These are phyloP conservation scores for Asterochloris erici DNA, from an alignment of 139 green algal species.

Conservation along the genomic window DNA sequence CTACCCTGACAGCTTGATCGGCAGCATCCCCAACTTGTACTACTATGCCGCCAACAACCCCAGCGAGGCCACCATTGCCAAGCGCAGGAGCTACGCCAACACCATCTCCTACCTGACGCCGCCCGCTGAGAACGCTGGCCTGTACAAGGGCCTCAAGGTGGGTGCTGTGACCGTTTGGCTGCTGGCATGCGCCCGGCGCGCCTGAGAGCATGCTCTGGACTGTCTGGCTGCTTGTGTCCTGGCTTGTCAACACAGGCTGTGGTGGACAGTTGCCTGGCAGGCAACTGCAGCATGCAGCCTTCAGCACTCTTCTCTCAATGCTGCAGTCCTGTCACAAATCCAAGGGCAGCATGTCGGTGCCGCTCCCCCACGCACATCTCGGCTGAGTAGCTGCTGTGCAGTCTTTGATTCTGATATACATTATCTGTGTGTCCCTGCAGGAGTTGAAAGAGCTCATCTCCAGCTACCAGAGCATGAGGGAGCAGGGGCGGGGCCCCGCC, in stretches of 20 bases:
- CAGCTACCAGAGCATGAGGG: slow-evolving; percentile 91
- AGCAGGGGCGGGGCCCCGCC: slow-evolving; percentile 73
- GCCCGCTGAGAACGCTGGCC: slow-evolving; percentile 89
- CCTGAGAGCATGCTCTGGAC: not conserved
- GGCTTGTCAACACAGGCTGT: not conserved
- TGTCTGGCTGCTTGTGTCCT: not conserved
- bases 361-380: no score
- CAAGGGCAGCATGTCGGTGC: no score
- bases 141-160: slow-evolving; percentile 95
- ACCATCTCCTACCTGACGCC: slow-evolving; percentile 99
- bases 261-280: not conserved
- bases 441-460: slow-evolving; percentile 97
- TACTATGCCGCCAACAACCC: slow-evolving; percentile 99
- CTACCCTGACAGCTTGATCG: slow-evolving; percentile 98
- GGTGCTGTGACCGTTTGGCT: not conserved
- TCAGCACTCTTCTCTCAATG: not conserved
- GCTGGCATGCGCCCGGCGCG: not conserved
- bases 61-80: slow-evolving; percentile 98
- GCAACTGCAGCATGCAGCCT: no score
- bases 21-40: slow-evolving; percentile 98
- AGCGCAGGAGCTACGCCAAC: slow-evolving; percentile 98
- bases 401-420: not conserved
- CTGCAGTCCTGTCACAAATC: not conserved
- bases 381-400: not conserved
- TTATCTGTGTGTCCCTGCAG: not conserved